These are phyloP conservation scores for Ceratocystis ficicola DNA, from an alignment of 2,329 filamentous ascomycete genomes.

Conservation along the genomic window DNA sequence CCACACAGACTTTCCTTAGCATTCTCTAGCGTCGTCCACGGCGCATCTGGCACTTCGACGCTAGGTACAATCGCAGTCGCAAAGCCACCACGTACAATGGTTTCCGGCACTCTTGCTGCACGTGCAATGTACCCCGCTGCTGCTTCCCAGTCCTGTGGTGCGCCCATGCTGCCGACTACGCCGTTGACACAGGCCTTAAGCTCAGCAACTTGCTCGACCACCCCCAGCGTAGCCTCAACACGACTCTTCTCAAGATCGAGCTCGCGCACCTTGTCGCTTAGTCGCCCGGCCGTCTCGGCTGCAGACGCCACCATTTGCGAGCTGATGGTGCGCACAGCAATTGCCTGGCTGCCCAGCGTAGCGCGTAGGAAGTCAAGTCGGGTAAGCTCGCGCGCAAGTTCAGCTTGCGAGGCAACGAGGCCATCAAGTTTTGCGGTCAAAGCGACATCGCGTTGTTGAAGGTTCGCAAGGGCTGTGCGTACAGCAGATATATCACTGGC, in stretches of 20 bases:
- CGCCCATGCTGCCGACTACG: conserved; percentile 91
- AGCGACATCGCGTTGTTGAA: conserved; percentile 62
- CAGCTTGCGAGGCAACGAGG: conserved; percentile 70
- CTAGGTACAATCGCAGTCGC: conserved; percentile 88
- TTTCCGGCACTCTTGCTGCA: conserved; percentile 65
- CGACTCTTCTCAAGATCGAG: conserved; percentile 85
- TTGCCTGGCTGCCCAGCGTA: conserved; percentile 73
- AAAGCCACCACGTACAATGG: conserved; percentile 73
- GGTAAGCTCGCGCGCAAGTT: conserved; percentile 73
- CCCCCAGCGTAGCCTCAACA: conserved; percentile 77
- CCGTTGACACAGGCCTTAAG: conserved; percentile 93
- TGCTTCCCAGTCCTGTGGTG: conserved; percentile 96
- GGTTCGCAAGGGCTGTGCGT: conserved; percentile 58
- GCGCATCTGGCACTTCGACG: conserved; percentile 86
- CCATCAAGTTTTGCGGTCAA: conserved; percentile 64
- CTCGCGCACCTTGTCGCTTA: conserved; percentile 74
- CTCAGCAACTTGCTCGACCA: conserved; percentile 93
- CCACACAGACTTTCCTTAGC: conserved; percentile 82
- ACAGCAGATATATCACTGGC: conserved; percentile 68
- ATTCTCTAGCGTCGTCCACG: conserved; percentile 71
- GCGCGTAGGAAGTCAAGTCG: conserved; percentile 83
- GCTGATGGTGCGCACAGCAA: conserved; percentile 70
- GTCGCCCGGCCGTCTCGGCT: conserved; percentile 69
- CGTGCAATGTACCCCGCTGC: conserved; percentile 81
- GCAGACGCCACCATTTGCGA: conserved; percentile 84